Conservation (phyloP, 164 flowering plant species). For the Stephania cephalantha region DNA sequence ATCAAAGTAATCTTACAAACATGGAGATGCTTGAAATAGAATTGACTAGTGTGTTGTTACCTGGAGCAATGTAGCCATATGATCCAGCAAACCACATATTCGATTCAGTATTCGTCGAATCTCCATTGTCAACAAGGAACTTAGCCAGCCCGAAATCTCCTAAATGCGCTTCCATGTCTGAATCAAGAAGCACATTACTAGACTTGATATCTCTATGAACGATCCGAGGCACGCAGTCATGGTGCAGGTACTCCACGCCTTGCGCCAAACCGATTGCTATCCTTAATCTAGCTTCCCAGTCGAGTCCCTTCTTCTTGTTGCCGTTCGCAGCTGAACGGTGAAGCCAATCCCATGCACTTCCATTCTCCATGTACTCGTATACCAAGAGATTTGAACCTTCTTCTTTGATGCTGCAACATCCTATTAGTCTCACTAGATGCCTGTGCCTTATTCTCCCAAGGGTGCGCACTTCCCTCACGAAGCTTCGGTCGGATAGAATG, state of each 20-base stretch:
- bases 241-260: slow-evolving; percentile 91
- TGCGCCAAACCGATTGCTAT: slow-evolving; percentile 81
- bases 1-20: neutral
- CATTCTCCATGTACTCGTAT: slow-evolving; percentile 94
- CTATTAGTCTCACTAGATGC: slow-evolving; percentile 81
- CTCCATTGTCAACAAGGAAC: slow-evolving; percentile 35
- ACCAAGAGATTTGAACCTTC: slow-evolving; percentile 57
- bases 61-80: slow-evolving; percentile 97
- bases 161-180: slow-evolving; percentile 85
- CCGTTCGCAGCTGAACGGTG: slow-evolving; percentile 31
- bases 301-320: slow-evolving; percentile 48
- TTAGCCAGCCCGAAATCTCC: slow-evolving; percentile 97
- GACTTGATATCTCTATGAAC: slow-evolving; percentile 92
- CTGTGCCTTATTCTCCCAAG: slow-evolving; percentile 91
- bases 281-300: slow-evolving; percentile 68
- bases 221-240: slow-evolving; percentile 85
- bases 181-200: slow-evolving; percentile 79
- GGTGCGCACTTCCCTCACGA: slow-evolving; percentile 73
- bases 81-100: slow-evolving; percentile 83
- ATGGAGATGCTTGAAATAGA: neutral
- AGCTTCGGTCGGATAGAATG: slow-evolving; percentile 53
- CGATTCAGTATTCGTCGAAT: slow-evolving; percentile 54
- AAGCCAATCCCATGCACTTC: slow-evolving; percentile 97
- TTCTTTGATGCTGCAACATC: slow-evolving; percentile 53
- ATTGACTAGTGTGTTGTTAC: slow-evolving; percentile 29